A percentile compares a stretch with the other conserved stretches of the same genome.
These are phyloP conservation scores for Hypoxylon rubiginosum DNA, from an alignment of 2,329 filamentous ascomycete genomes.

Conservation along the genomic window DNA sequence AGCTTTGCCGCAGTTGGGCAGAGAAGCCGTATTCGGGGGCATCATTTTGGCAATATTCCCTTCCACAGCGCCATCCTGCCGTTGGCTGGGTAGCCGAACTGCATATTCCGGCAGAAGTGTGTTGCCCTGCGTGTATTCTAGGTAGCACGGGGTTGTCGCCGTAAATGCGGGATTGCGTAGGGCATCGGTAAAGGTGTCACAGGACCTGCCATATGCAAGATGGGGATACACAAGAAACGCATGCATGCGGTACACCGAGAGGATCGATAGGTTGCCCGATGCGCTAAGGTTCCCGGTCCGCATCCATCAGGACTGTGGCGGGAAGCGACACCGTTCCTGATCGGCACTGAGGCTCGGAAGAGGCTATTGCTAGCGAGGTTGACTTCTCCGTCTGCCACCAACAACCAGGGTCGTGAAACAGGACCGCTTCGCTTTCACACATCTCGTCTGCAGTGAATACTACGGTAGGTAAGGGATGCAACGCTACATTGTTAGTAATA, in stretches of 20 bases:
- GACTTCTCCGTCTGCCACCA: conserved; percentile 24
- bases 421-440: conserved; percentile 2
- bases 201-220: conserved; percentile 20
- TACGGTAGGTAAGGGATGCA: too few relatives aligned
- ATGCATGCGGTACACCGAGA: conserved; percentile 27
- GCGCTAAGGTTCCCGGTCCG: conserved; percentile 6
- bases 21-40: conserved; percentile 13
- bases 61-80: conserved; percentile 12
- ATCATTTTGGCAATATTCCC: conserved; percentile 6
- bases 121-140: conserved; percentile 2
- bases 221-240: conserved; percentile 25
- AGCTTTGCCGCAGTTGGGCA: conserved; percentile 35
- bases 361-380: conserved; percentile 25
- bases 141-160: conserved; percentile 17
- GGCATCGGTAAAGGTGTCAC: conserved; percentile 17
- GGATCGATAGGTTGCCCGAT: conserved; percentile 21
- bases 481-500: not conserved
- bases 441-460: not conserved
- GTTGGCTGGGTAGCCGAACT: not conserved
- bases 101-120: conserved; percentile 1
- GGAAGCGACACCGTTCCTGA: conserved; percentile 11
- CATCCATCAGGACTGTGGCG: conserved; percentile 8
- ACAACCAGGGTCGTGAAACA: conserved; percentile 2
- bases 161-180: conserved; percentile 20
- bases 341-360: conserved; percentile 30